Base-by-base conservation (phyloP, 2,329 filamentous ascomycete genomes). In the Trichoderma guizhouense region DNA sequence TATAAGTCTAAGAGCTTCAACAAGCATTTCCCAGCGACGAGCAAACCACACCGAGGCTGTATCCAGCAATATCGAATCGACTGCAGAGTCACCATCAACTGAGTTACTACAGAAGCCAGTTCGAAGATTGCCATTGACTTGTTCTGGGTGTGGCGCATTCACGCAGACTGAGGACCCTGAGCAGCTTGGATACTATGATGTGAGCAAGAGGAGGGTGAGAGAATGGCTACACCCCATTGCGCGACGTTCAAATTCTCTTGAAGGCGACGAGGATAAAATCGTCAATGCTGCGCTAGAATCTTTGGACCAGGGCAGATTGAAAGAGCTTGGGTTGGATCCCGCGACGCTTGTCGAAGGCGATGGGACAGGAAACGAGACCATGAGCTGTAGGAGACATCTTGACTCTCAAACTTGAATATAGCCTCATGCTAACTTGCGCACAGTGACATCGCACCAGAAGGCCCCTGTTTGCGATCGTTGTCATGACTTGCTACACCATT, bases 391-490 rank as follows among this genome's bases (percentile, higher is more conserved):
- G 74, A 24, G 7, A 26, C 28, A 15, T 26, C 18, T 24, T 58
- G 32, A 30, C 2, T 14, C n/a, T 24, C 12, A 12, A 8, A 21
- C 26, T 12, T 36, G 14, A 7, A 30, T 53, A n/a, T 14, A 4
- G 32, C 9, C 5, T 51, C 12, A 26, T 47, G 14, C 63, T 73
- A 53, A 58, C 32, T 71, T n/a, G 15, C 9, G 0, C 21, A 69
- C 55, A 76, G 73, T 71, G 14, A 53, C 64, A 15, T 62, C 67
- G 3, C 67, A 71, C 5, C 77, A 78, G 3, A 83, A 83, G 71
- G 76, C 82, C 3, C 92, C 92, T 1, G 82, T 97, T 7, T 99
- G 96, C 82, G 92, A 96, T 76, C 90, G 96, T 77, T 99, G 96
- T 78, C 94, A 98, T 79, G 87, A 90, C 39, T 86, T 99, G 30